These are phyloP conservation scores for Colletotrichum siamense DNA, from an alignment of 2,329 filamentous ascomycete genomes.

Conservation along the genomic window DNA sequence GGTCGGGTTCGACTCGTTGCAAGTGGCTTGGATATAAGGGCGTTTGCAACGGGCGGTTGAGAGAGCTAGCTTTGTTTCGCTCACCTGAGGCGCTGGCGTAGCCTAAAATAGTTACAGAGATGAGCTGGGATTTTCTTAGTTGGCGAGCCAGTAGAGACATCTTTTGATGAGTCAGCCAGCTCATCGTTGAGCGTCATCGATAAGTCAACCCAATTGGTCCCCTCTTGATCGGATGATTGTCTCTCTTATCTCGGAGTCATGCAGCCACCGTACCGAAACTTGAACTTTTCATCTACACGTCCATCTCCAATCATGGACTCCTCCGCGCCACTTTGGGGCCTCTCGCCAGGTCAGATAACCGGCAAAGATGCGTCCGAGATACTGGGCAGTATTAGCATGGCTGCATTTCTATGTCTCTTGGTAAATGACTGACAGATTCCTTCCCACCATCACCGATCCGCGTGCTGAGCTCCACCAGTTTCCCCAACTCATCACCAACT, in stretches of 20 bases:
- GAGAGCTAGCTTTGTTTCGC: background rate
- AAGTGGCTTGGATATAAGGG: background rate
- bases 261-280: background rate
- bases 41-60: background rate
- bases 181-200: background rate
- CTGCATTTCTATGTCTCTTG: constrained; percentile 14
- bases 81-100: background rate
- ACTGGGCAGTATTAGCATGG: constrained; percentile 13
- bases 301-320: background rate
- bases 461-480: background rate
- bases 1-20: fast-evolving
- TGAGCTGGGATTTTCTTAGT: background rate
- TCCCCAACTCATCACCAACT: constrained; percentile 5
- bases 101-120: background rate
- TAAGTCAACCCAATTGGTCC: background rate
- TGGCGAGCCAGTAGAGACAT: background rate
- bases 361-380: constrained; percentile 4
- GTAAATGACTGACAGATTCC: background rate
- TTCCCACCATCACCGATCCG: too few relatives aligned
- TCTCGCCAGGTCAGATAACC: background rate
- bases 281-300: background rate
- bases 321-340: background rate
- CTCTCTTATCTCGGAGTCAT: background rate
- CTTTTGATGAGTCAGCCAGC: background rate
- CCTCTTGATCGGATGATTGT: background rate